Base-by-base conservation (phyloP, 805 yeast genomes). In the Pichia kluyveri region DNA sequence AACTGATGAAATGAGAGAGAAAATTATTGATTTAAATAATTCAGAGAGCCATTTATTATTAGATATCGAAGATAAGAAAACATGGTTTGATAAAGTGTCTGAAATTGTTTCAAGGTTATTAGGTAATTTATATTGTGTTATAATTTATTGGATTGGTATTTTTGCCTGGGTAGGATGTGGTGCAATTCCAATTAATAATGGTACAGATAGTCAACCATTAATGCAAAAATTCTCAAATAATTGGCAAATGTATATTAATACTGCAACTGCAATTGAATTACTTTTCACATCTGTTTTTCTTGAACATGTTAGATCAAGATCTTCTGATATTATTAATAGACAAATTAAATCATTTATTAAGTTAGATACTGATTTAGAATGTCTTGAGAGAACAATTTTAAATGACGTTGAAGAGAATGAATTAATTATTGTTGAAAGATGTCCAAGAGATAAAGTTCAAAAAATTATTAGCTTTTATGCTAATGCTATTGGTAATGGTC, bases 201-300 rank as follows among this genome's bases (percentile, higher is more conserved):
- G 49, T 9, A 30, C 48, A 12, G 40, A 41, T 1, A 52, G 47
- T 4, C 27, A 45, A 32, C 51, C 54, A 5, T 26, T 28, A n/a
- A 51, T 54, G 19, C 57, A 40, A 40, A 59, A 50, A 41, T 69
- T 65, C 48, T 59, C 68, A 46, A 60, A 67, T 48, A 52, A 47
- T 30, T 69, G 73, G 73, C 73, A 69, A 55, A 56, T 69, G 62
- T 67, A 66, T 48, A 66, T 69, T 38, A 69, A 69, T 52, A 68
- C 72, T 15, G 70, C 71, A 4, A 60, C 62, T 3, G 72, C 73
- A 4, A 71, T 69, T 8, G 60, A 59, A 15, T 49, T 69, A 14
- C 51, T 66, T 10, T 56, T 69, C 10, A 59, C 65, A 15, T 59
- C 67, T n/a, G 60, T 65, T 28, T 66, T 70, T 46, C 52, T 70